A percentile compares a stretch with the other conserved stretches of the same genome.
These are phyloP conservation scores for Extremus antarcticus DNA, from an alignment of 495 filamentous ascomycete genomes.

Conservation along the genomic window DNA sequence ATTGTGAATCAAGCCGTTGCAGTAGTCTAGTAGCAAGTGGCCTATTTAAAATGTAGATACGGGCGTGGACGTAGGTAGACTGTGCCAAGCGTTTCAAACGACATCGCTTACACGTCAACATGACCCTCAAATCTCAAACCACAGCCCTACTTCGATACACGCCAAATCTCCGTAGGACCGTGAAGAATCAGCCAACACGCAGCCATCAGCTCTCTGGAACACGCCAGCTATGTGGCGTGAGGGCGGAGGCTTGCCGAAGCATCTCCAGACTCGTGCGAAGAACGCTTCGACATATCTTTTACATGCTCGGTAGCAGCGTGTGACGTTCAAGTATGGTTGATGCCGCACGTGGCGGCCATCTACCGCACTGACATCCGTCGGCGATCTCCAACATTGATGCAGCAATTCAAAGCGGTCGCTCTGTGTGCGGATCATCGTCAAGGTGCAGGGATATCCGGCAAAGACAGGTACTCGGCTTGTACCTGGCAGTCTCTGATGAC, in stretches of 20 bases:
- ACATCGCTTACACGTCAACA: not conserved
- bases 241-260: not conserved
- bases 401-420: not conserved
- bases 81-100: not conserved
- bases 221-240: not conserved
- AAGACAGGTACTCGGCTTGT: too few relatives aligned
- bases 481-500: not conserved
- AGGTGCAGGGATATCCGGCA: not conserved
- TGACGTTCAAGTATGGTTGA: not conserved
- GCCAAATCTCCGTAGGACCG: not conserved
- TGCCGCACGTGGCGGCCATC: not conserved
- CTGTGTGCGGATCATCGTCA: too few relatives aligned
- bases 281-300: not conserved
- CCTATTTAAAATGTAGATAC: too few relatives aligned
- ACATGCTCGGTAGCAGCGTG: not conserved
- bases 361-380: not conserved
- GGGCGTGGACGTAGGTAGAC: too few relatives aligned
- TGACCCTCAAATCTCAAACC: not conserved
- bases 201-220: not conserved
- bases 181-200: not conserved
- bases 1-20: too few relatives aligned
- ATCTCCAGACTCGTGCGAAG: not conserved
- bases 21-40: too few relatives aligned
- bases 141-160: not conserved
- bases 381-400: not conserved